Conservation (phyloP, 1,139 yeast species). For the Pneumocystis jirovecii region DNA sequence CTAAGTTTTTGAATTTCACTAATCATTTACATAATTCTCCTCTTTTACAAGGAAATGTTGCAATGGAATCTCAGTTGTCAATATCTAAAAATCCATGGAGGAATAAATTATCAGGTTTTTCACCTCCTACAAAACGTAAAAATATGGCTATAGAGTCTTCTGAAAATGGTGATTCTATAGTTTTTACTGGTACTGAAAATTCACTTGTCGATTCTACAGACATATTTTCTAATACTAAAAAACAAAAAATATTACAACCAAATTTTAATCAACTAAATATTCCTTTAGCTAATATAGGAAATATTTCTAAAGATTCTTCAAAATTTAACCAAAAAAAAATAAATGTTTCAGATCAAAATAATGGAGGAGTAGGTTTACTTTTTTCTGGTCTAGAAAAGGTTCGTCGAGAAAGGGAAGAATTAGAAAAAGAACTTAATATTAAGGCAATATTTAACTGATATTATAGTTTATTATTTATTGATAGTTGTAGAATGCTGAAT, state of each 20-base stretch:
- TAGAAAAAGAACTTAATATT: not conserved
- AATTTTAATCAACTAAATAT: not conserved
- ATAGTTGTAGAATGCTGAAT: not conserved
- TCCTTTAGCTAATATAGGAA: not conserved
- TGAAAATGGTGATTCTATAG: not conserved
- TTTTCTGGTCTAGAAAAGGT: not conserved
- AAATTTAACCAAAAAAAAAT: not conserved
- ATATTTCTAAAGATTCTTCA: not conserved
- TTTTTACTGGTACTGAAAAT: not conserved
- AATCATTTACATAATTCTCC: not conserved
- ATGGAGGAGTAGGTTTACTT: not conserved
- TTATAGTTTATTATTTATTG: not conserved
- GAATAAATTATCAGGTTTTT: not conserved
- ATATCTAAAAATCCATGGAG: not conserved
- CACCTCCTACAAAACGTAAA: not conserved
- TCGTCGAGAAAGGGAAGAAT: not conserved
- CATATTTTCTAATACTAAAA: not conserved
- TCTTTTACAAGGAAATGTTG: not conserved
- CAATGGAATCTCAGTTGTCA: not conserved
- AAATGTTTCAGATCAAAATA: not conserved
- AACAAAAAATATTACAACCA: not conserved
- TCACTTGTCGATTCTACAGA: not conserved
- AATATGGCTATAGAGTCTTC: not conserved
- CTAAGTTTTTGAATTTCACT: not conserved
- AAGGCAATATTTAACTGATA: not conserved